Base-by-base conservation (phyloP, 2,329 filamentous ascomycete genomes). In the Graphiopsis chlorocephala region DNA sequence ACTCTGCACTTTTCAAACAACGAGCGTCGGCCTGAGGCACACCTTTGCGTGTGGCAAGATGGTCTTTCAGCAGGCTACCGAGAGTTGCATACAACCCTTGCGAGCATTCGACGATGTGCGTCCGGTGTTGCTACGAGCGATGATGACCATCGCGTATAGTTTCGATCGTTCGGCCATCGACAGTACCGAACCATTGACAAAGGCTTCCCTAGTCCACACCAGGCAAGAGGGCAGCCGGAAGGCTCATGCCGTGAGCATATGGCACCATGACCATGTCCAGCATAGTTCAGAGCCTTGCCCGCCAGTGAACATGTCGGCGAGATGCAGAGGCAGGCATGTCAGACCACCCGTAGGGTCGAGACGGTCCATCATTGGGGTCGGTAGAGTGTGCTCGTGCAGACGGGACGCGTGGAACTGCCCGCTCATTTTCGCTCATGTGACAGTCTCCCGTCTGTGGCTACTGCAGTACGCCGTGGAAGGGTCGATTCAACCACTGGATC, bases 301-400 rank as follows among this genome's bases (percentile, higher is more conserved):
- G 68, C 79, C 79, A 82, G 80, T 82, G 78, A 81, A 77, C 78
- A 81, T 81, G 81, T 81, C 80, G 48, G 74, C 67, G 70, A 67
- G 67, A 69, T 72, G 69, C 76, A 81, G 79, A 78, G 79, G 72
- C 72, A 69, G 68, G 70, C 71, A 67, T 63, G 63, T 65, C 66
- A 64, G 64, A 61, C 67, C 66, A 67, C 64, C 63, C 33, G 55
- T 58, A 64, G 65, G 65, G 48, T 55, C 35, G 60, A 62, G 48
- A 55, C 23, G 60, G 35, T 60, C 47, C 61, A 56, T 66, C 56
- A 42, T 57, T 63, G 61, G 61, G 50, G 50, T 63, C 50, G 35
- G 35, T 48, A 57, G 50, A 26, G 62, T 52, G 14, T 59, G 62
- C 55, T 59, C 55, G 50, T 69, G 65, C 67, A 71, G 69, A 71